A percentile compares a stretch with the other conserved stretches of the same genome.
These are phyloP conservation scores for Globisporangium nodosum DNA, from an alignment of 352 stramenopile species.

Conservation along the genomic window DNA sequence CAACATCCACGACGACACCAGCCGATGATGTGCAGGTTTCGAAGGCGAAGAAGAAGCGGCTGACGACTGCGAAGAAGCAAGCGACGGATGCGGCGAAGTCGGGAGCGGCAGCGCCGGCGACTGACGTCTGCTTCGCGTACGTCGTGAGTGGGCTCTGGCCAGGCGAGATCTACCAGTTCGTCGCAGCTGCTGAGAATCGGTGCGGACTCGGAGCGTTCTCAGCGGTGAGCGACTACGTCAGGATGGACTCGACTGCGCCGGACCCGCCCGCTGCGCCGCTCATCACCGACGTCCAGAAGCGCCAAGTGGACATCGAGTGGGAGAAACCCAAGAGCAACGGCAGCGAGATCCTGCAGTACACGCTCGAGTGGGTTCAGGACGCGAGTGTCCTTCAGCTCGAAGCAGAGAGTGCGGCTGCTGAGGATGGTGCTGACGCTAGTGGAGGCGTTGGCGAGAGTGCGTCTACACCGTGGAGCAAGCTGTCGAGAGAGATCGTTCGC, in stretches of 20 bases:
- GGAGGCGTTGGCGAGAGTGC: neutral
- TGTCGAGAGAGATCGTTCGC: neutral
- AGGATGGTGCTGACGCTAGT: too few relatives aligned
- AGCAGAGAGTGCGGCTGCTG: too few relatives aligned
- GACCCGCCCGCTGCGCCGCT: constrained; percentile 37
- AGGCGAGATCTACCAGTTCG: constrained; percentile 74
- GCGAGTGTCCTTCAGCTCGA: neutral
- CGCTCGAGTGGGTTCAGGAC: constrained; percentile 39
- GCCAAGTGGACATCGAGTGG: constrained; percentile 40
- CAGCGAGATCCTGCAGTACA: constrained; percentile 70
- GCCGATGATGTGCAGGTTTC: neutral
- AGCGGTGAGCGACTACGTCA: constrained; percentile 61
- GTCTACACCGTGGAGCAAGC: neutral
- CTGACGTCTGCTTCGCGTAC: constrained; percentile 21
- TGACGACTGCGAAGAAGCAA: neutral
- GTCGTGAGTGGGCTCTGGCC: constrained; percentile 40
- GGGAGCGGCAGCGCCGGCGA: neutral
- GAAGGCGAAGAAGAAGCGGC: neutral
- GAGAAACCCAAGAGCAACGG: constrained; percentile 57
- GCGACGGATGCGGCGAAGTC: neutral
- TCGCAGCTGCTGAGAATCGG: constrained; percentile 58
- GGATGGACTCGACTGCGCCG: constrained; percentile 55
- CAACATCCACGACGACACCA: neutral
- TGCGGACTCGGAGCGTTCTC: constrained; percentile 60
- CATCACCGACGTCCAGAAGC: constrained; percentile 31